phyloP scores from a whole-genome alignment of 208 protist genomes.

The Herpetomonas samuelpessoai region DNA sequence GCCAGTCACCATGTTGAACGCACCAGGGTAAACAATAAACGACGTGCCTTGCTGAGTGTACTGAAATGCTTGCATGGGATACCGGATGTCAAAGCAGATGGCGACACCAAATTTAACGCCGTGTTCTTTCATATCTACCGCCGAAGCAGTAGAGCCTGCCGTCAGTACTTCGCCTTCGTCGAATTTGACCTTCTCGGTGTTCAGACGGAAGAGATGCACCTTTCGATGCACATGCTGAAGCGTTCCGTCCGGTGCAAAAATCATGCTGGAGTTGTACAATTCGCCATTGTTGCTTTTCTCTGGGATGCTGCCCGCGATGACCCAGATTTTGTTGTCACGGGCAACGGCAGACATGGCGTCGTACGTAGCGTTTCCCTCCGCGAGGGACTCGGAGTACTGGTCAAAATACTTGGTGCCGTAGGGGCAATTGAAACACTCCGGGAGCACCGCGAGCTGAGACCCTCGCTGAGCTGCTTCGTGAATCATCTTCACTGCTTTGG shows the following conservation, averaged over 20 bases:
- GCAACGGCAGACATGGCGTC: constrained; percentile 69
- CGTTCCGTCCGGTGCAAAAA: constrained; percentile 87
- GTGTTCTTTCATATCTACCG: constrained; percentile 38
- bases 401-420: constrained; percentile 94
- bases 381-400: constrained; percentile 91
- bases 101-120: constrained; percentile 91
- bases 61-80: constrained; percentile 91
- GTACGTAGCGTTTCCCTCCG: constrained; percentile 63
- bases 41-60: constrained; percentile 70
- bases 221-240: constrained; percentile 92
- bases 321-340: constrained; percentile 70
- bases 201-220: constrained; percentile 97
- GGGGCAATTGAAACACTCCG: constrained; percentile 95
- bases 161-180: constrained; percentile 95
- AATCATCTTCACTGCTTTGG: constrained; percentile 74
- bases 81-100: constrained; percentile 99
- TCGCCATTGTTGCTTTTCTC: constrained; percentile 81
- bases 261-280: constrained; percentile 95
- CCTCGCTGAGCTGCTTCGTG: constrained; percentile 69
- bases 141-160: constrained; percentile 68
- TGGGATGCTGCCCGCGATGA: constrained; percentile 94
- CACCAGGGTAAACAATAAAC: constrained; percentile 95
- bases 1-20: constrained; percentile 99
- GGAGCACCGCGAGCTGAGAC: constrained; percentile 88
- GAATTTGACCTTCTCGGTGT: constrained; percentile 94